Evolutionary conservation across 331 rosid genomes (phyloP).

Genomic region (Erythrophleum ivorense): DNA sequence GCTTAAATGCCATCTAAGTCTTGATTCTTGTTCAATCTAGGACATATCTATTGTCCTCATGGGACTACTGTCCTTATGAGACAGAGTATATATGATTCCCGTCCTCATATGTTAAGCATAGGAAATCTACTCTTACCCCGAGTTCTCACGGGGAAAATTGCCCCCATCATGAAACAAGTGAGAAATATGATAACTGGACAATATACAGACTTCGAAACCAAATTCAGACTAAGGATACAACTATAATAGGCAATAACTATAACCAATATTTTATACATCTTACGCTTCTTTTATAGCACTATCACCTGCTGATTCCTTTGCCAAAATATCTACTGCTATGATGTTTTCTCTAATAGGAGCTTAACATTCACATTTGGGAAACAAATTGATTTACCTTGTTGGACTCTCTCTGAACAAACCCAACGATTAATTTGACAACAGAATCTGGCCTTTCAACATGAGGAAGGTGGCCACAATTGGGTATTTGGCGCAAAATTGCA

Average conservation of each 20-base stretch:
- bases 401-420: constrained; percentile 59
- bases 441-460: constrained; percentile 76
- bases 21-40: not conserved
- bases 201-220: not conserved
- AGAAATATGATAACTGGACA: constrained; percentile 2
- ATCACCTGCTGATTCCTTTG: constrained; percentile 17
- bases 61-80: too few species aligned
- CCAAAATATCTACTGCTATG: constrained; percentile 25
- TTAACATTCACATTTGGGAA: constrained; percentile 40
- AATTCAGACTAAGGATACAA: constrained; percentile 15
- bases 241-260: constrained; percentile 5
- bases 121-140: not conserved
- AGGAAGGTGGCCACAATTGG: constrained; percentile 90
- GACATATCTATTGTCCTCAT: not conserved
- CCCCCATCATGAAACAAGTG: not conserved
- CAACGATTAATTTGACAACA: constrained; percentile 64
- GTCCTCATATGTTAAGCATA: too few species aligned
- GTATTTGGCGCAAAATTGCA: constrained; percentile 72
- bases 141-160: not conserved
- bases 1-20: not conserved
- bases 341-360: constrained; percentile 34
- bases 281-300: constrained; percentile 19
- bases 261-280: not conserved
- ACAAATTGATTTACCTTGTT: constrained; percentile 42
- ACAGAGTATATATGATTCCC: not conserved